These are phyloP conservation scores for Neodidymelliopsis sp. DNA, from an alignment of 2,329 filamentous ascomycete genomes.

Conservation along the genomic window DNA sequence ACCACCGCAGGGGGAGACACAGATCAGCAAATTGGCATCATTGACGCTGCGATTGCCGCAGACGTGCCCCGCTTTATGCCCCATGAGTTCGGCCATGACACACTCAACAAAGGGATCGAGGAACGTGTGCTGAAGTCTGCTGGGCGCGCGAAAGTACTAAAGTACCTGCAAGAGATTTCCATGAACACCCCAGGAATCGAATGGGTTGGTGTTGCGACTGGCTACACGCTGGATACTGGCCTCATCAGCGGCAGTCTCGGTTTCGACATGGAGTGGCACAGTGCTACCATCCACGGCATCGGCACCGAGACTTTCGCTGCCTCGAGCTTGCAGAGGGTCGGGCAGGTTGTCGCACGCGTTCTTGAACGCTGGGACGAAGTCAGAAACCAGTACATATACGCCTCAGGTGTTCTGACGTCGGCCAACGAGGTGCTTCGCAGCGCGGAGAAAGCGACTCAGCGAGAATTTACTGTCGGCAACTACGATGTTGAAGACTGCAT, in stretches of 20 bases:
- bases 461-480: constrained; percentile 42
- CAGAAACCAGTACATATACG: constrained; percentile 48
- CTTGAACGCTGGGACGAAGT: constrained; percentile 43
- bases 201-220: constrained; percentile 47
- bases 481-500: constrained; percentile 46
- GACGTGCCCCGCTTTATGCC: constrained; percentile 53
- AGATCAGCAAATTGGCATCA: constrained; percentile 38
- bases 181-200: constrained; percentile 28
- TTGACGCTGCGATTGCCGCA: constrained; percentile 51
- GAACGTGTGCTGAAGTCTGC: constrained; percentile 38
- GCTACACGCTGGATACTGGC: constrained; percentile 41
- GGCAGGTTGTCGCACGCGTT: constrained; percentile 35
- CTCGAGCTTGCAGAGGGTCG: constrained; percentile 44
- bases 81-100: constrained; percentile 51
- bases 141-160: constrained; percentile 39
- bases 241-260: constrained; percentile 47
- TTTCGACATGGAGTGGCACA: constrained; percentile 51
- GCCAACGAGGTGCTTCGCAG: constrained; percentile 42
- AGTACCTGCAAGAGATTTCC: constrained; percentile 35
- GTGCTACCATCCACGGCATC: constrained; percentile 47
- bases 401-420: constrained; percentile 41
- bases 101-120: constrained; percentile 41
- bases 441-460: constrained; percentile 36
- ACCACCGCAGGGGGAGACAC: constrained; percentile 39
- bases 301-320: constrained; percentile 48